phyloP scores from a whole-genome alignment of 2,329 filamentous ascomycete genomes.

The Fusarium pseudograminearum region DNA sequence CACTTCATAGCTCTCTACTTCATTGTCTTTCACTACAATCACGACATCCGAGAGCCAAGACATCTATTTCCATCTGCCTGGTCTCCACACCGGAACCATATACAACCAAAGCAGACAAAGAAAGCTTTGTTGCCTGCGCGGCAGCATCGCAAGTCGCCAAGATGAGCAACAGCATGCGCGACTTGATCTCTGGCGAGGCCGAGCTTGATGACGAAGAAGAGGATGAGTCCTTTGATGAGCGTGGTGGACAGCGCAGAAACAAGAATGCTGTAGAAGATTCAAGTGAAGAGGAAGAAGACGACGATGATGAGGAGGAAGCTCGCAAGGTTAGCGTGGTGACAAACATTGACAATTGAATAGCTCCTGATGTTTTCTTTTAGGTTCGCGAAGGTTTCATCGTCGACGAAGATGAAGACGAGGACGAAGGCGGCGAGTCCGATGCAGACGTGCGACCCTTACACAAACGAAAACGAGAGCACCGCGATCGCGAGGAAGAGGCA shows the following conservation, averaged over 20 bases:
- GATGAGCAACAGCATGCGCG: conserved; percentile 75
- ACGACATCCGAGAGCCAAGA: background rate
- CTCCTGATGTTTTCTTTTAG: conserved; percentile 59
- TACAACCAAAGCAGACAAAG: conserved; percentile 28
- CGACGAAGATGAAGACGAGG: conserved; percentile 87
- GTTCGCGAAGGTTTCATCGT: conserved; percentile 96
- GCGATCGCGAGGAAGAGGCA: conserved; percentile 85
- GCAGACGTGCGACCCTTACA: conserved; percentile 65
- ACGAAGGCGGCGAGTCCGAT: conserved; percentile 71
- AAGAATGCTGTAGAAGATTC: conserved; percentile 75
- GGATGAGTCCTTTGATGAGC: conserved; percentile 85
- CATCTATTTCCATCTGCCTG: conserved; percentile 1
- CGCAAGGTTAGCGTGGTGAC: conserved; percentile 68
- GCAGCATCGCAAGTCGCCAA: conserved; percentile 51
- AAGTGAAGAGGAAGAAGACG: conserved; percentile 91
- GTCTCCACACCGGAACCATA: conserved; percentile 8
- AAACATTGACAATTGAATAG: conserved; percentile 7
- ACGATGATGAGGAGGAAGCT: conserved; percentile 89
- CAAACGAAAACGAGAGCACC: conserved; percentile 80
- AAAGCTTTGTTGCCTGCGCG: conserved; percentile 46
- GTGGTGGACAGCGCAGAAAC: conserved; percentile 71
- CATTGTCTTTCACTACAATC: conserved; percentile 13
- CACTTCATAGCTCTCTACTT: conserved; percentile 25
- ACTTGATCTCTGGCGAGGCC: conserved; percentile 86
- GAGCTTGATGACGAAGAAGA: conserved; percentile 88